Evolutionary conservation across 1,284 basidiomycete genomes (phyloP).

Genomic region (Heterobasidion irregulare): DNA sequence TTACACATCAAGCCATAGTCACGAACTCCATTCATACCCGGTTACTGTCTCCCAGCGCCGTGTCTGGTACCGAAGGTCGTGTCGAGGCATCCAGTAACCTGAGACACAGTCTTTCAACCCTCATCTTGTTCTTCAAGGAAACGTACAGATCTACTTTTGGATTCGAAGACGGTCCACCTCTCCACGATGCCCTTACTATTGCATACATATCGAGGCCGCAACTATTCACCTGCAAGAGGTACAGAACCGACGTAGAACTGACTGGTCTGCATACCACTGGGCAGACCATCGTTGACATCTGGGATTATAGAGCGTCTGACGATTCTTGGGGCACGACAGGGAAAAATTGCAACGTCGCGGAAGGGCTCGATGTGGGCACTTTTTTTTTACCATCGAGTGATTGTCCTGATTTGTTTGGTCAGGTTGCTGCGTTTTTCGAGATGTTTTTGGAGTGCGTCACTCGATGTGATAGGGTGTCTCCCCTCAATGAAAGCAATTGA

Average conservation of each 20-base stretch:
- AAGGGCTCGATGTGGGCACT: slow-evolving; percentile 51
- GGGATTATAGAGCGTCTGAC: slow-evolving; percentile 48
- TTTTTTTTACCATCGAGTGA: neutral
- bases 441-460: slow-evolving; percentile 53
- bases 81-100: slow-evolving; percentile 41
- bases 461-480: slow-evolving; percentile 49
- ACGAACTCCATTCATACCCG: slow-evolving; percentile 40
- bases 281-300: slow-evolving; percentile 72
- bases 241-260: slow-evolving; percentile 72
- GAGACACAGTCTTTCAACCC: slow-evolving; percentile 63
- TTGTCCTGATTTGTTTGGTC: slow-evolving; percentile 2
- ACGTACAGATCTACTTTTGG: slow-evolving; percentile 63
- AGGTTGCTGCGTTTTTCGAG: slow-evolving; percentile 61
- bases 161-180: slow-evolving; percentile 69
- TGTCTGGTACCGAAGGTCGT: slow-evolving; percentile 21
- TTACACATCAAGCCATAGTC: slow-evolving; percentile 76
- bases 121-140: slow-evolving; percentile 65
- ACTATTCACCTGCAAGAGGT: slow-evolving; percentile 50
- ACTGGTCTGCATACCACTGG: slow-evolving; percentile 54
- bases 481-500: slow-evolving; percentile 30
- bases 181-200: slow-evolving; percentile 77
- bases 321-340: slow-evolving; percentile 59
- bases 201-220: slow-evolving; percentile 61
- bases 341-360: slow-evolving; percentile 66
- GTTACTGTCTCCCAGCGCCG: slow-evolving; percentile 28